A percentile compares a stretch with the other conserved stretches of the same genome.
Conservation (phyloP, 176 grass and related monocot species). For the Microstegium vimineum region DNA sequence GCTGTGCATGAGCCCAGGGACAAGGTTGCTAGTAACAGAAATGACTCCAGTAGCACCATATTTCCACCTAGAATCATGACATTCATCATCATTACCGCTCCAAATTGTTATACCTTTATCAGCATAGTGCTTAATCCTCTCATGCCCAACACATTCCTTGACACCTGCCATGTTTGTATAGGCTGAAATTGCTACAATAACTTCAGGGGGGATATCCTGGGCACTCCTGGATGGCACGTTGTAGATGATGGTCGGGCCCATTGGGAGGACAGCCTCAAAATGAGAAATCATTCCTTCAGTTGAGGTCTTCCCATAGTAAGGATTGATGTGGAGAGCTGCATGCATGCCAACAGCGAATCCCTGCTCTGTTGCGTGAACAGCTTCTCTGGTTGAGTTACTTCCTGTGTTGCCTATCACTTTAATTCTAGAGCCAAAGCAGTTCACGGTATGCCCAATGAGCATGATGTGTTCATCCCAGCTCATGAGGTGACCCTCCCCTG, state of each 20-base stretch:
- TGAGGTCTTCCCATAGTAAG: conserved; percentile 94
- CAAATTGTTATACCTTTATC: conserved; percentile 70
- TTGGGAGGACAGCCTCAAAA: conserved; percentile 69
- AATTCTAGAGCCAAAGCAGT: conserved; percentile 88
- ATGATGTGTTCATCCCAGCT: conserved; percentile 99
- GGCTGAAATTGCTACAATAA: conserved; percentile 49
- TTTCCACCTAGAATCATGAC: conserved; percentile 78
- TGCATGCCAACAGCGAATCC: conserved; percentile 93
- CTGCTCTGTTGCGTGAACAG: conserved; percentile 83
- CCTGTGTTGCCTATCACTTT: conserved; percentile 96
- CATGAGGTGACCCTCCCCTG: conserved; percentile 95
- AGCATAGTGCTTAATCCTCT: conserved; percentile 58
- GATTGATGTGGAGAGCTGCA: conserved; percentile 95
- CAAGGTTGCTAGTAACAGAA: conserved; percentile 79
- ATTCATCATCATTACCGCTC: conserved; percentile 73
- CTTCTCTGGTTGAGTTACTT: conserved; percentile 93
- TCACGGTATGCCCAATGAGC: conserved; percentile 93
- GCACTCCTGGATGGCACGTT: conserved; percentile 72
- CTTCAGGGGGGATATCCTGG: conserved; percentile 73
- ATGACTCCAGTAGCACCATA: conserved; percentile 68
- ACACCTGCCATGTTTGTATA: conserved; percentile 73
- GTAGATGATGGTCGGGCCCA: conserved; percentile 90
- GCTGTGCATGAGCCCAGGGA: conserved; percentile 64
- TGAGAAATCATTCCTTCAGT: conserved; percentile 63
- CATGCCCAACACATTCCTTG: conserved; percentile 80